Percentiles rank a stretch among this genome's conserved stretches.
These are phyloP conservation scores for Drosera capensis DNA, from an alignment of 148 eudicot genomes.

Conservation along the genomic window DNA sequence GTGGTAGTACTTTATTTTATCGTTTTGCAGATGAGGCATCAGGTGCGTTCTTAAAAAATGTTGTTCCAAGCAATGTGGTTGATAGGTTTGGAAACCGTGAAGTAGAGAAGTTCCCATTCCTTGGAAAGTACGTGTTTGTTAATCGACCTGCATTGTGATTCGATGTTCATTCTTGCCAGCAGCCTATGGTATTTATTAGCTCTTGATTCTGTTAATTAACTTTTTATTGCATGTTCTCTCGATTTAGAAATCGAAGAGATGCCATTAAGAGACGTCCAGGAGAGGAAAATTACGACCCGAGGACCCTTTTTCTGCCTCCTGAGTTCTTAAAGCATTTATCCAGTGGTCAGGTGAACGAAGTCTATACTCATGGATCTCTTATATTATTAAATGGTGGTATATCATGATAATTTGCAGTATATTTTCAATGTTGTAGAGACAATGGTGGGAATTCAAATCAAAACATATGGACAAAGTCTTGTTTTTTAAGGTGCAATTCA, in stretches of 20 bases:
- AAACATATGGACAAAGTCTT: slow-evolving; percentile 97
- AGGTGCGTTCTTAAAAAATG: slow-evolving; percentile 13
- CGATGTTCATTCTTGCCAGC: no score
- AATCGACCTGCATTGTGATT: not conserved
- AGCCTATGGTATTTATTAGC: not conserved
- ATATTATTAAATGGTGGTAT: not conserved
- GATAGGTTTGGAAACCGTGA: slow-evolving; percentile 80
- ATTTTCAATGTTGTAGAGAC: slow-evolving; percentile 40
- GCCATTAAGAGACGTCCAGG: slow-evolving; percentile 58
- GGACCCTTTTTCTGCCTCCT: slow-evolving; percentile 75
- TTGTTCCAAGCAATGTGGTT: slow-evolving; percentile 18
- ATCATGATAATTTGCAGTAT: slow-evolving; percentile 7
- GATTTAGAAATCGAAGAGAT: slow-evolving; percentile 59
- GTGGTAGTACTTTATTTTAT: not conserved
- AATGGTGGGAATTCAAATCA: slow-evolving; percentile 99
- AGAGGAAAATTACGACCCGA: slow-evolving; percentile 70
- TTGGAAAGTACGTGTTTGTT: slow-evolving; percentile 55
- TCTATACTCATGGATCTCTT: not conserved
- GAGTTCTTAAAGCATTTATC: slow-evolving; percentile 51
- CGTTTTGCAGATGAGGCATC: slow-evolving; percentile 32
- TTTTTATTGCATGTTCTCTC: slow-evolving; percentile 2
- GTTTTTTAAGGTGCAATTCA: slow-evolving; percentile 73
- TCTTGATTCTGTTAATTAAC: not conserved
- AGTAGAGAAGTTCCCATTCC: slow-evolving; percentile 56
- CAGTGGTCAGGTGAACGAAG: slow-evolving; percentile 60